Evolutionary conservation across 2,329 filamentous ascomycete genomes (phyloP).

Genomic region (Ophiostoma novo-ulmi): DNA sequence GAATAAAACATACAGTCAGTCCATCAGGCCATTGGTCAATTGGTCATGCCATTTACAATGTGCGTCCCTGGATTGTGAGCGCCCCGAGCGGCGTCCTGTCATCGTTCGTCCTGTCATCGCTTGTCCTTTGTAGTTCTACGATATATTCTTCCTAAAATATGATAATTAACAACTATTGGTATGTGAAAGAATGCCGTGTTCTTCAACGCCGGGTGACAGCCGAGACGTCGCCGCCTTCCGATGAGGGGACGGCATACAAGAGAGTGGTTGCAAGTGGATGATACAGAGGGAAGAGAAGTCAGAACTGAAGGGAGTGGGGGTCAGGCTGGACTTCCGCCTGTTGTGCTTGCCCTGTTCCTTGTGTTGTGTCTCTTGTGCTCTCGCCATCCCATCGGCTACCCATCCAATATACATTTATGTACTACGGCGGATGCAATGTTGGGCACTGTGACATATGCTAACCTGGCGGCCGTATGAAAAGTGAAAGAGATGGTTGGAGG

Average conservation of each 20-base stretch:
- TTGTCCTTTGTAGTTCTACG: not conserved
- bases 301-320: not conserved
- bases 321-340: not conserved
- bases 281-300: not conserved
- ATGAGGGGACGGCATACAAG: not conserved
- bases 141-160: not conserved
- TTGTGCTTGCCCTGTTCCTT: not conserved
- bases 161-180: not conserved
- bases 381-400: not conserved
- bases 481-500: too few relatives aligned
- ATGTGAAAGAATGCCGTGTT: not conserved
- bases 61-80: not conserved
- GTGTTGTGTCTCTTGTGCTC: not conserved
- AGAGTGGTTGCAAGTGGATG: not conserved
- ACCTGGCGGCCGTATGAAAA: not conserved
- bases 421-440: not conserved
- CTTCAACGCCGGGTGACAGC: not conserved
- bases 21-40: not conserved
- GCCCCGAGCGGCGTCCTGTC: not conserved
- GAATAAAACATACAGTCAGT: not conserved
- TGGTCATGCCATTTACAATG: not conserved
- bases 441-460: not conserved
- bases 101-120: too few relatives aligned
- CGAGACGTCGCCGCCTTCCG: slow-evolving; percentile 3
- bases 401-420: not conserved